phyloP scores from a whole-genome alignment of 2,329 filamentous ascomycete species.

The Chrysoporthe puriensis region DNA sequence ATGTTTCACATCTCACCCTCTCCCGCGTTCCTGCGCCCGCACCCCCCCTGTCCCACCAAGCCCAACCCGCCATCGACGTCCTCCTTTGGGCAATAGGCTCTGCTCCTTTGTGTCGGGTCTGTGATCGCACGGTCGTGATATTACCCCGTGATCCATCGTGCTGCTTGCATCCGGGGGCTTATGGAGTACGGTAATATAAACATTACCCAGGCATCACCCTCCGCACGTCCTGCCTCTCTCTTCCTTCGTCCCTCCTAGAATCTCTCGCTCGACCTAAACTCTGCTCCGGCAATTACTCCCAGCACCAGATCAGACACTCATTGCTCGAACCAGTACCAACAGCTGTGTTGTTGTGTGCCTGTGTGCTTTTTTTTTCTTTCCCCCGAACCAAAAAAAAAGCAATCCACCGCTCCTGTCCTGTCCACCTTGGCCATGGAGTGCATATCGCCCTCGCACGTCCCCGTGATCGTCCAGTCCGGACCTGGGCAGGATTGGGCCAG shows the following conservation, averaged over 20 bases:
- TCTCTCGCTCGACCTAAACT: not conserved
- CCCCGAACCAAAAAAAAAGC: no score
- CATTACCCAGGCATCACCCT: not conserved
- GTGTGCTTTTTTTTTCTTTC: no score
- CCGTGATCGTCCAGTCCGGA: conserved; percentile 24
- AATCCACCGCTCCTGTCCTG: not conserved
- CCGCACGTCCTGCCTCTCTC: no score
- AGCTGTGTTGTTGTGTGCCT: no score
- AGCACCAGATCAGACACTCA: not conserved
- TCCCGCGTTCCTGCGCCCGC: conserved; percentile 20
- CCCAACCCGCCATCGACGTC: not conserved
- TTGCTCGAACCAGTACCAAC: no score
- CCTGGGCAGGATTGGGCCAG: conserved; percentile 24
- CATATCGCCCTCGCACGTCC: conserved; percentile 17
- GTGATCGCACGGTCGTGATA: conserved; percentile 10
- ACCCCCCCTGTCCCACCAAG: not conserved
- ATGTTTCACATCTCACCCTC: conserved; percentile 19
- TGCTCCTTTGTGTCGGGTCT: conserved; percentile 13
- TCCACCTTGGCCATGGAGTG: conserved; percentile 22
- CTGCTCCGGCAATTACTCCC: no score
- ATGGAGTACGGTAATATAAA: conserved; percentile 2
- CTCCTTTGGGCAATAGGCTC: conserved; percentile 8
- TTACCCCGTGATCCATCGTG: not conserved
- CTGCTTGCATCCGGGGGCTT: not conserved
- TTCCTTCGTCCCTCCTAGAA: not conserved